Base-by-base conservation (phyloP, 371 early-diverging fungal genomes). In the Neoconidiobolus thromboides region DNA sequence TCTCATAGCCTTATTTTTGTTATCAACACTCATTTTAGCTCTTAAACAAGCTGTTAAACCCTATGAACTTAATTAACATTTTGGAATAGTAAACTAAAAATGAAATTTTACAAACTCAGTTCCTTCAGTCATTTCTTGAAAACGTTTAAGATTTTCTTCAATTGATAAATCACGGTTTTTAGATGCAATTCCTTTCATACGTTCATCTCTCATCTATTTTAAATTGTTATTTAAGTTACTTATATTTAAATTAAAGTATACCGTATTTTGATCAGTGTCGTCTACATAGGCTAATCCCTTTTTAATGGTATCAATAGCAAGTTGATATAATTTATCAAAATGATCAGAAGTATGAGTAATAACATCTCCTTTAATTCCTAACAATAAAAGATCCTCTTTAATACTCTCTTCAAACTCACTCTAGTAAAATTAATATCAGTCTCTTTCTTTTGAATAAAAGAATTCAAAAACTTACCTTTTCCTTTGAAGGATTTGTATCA, bases 401-500 rank as follows among this genome's bases (percentile, higher is more conserved):
- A 98, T 98, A 42, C 87, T 73, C 55, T 92, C 86, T 74, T 97
- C 93, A 63, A 87, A 98, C 73, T 96, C 96, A 36, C 65, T 65
- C 73, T 69, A 54, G 61, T n/a, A 5, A 4, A 59, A 26, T 43
- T 3, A 36, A 37, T 38, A 42, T 44, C 38, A 60, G 26, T 26
- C 26, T 26, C 26, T 26, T 26, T 26, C 26, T 26, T 26, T 26
- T 37, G 43, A 46, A 38, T 70, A 71, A 26, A 59, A 63, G 36
- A 63, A 43, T 52, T 62, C 60, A 75, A 58, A 2, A 48, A 43
- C 40, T 1, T 53, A 66, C 77, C 79, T 91, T 90, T 75, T 99
- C 99, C 74, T 99, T 99, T 62, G 75, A 74, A 10, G 99, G 99
- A 72, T 99, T 99, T 58, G 99, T 99, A 76, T 99, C 99, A 72